Evolutionary conservation across 768 basidiomycete species (phyloP), one percentile per base, ranked within the genome.

Genomic region (Tulasnella sp.): DNA sequence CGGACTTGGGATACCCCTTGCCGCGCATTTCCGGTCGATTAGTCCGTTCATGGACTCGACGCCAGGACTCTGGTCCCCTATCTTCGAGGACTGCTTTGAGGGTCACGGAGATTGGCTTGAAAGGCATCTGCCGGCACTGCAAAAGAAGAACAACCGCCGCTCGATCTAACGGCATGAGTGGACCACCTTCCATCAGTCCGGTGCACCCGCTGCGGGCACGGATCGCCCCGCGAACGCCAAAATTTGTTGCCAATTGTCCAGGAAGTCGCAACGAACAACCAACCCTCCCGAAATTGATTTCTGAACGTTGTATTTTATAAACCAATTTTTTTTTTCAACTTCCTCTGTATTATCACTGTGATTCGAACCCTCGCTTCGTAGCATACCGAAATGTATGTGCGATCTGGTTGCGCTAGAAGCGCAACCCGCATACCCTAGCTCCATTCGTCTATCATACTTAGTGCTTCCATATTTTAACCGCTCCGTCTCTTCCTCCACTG

Each of bases 401-500:
- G 61, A 3, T 67, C 29, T 11, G 32, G 26, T 29, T n/a, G 61
- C 13, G 29, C 61, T 67, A 2, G 26, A 67, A 3, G 61, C 13
- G 15, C 29, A 32, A n/a, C 32, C 26, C 55, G n/a, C 55, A 57
- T 57, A 57, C 55, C 61, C 61, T 67, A 32, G 32, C 61, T 7
- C 61, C 20, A 23, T 44, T 44, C 16, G 10, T 42, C 40, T 44
- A 20, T 15, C 13, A 15, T 32, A 7, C 42, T 61, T 76, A 76
- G 57, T 76, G 51, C 40, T 39, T 76, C 75, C 82, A 98, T 94
- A 99, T 98, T 86, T 98, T 98, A 15, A 98, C 90, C 26, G 90
- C 92, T 81, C 90, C 89, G 85, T 99, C 97, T 67, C 93, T 86
- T 18, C 97, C 97, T n/a, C 96, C 97, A 82, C 95, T 97, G 80